These are phyloP conservation scores for Aspergillus quadricinctus DNA, from an alignment of 2,329 filamentous ascomycete genomes.

Conservation along the genomic window DNA sequence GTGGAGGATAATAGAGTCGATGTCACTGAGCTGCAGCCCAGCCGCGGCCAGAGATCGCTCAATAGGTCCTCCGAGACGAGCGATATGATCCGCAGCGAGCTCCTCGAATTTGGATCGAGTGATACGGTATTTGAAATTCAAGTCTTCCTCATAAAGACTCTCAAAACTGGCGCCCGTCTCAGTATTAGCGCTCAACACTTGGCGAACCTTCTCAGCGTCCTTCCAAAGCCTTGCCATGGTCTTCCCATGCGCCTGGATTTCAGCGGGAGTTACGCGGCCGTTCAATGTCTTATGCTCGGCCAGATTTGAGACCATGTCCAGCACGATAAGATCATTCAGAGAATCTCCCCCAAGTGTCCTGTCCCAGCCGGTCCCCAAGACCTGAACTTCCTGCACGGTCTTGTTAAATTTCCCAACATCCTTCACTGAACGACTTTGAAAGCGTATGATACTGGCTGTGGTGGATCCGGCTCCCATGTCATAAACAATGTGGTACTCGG, in stretches of 20 bases:
- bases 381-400: conserved; percentile 91
- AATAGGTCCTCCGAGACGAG: conserved; percentile 65
- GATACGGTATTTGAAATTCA: conserved; percentile 92
- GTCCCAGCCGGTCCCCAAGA: conserved; percentile 84
- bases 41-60: conserved; percentile 70
- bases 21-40: conserved; percentile 66
- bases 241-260: conserved; percentile 68
- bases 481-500: conserved; percentile 89
- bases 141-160: conserved; percentile 75
- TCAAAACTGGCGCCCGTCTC: conserved; percentile 80
- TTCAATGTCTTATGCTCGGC: conserved; percentile 59
- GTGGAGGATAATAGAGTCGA: conserved; percentile 89
- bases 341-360: conserved; percentile 82
- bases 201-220: conserved; percentile 80
- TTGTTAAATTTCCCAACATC: conserved; percentile 92
- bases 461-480: conserved; percentile 97
- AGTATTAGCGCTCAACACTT: conserved; percentile 88
- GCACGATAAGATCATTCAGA: conserved; percentile 80
- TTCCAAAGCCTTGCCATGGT: conserved; percentile 88
- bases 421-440: conserved; percentile 85
- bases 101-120: conserved; percentile 75
- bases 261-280: conserved; percentile 33
- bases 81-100: conserved; percentile 63
- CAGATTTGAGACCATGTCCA: conserved; percentile 82
- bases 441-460: conserved; percentile 82